These are phyloP conservation scores for Austroboletus novae-zelandiae DNA, from an alignment of 1,284 basidiomycete species.

Conservation along the genomic window DNA sequence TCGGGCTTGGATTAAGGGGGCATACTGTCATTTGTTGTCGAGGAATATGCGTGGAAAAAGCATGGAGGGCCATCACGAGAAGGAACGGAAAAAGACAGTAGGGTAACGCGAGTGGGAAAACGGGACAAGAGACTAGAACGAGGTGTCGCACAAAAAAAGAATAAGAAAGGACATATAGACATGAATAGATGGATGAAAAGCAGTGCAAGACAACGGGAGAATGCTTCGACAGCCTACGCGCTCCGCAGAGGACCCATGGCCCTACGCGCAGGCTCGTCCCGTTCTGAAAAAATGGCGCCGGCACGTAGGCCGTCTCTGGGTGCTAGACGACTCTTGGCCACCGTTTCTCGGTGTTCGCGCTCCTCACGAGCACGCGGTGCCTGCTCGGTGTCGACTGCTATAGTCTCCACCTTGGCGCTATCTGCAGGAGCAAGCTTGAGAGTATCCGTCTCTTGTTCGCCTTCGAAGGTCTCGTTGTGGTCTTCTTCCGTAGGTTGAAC, in stretches of 20 bases:
- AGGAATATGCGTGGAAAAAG: neutral
- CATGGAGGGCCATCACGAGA: slow-evolving; percentile 5
- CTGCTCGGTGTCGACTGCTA: slow-evolving; percentile 5
- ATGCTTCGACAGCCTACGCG: slow-evolving; percentile 5
- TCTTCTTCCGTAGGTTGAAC: slow-evolving; percentile 5
- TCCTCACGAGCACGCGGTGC: slow-evolving; percentile 18
- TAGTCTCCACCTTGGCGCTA: slow-evolving; percentile 2
- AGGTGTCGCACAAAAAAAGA: slow-evolving; percentile 14
- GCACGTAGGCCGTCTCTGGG: slow-evolving; percentile 30
- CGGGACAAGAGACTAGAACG: slow-evolving; percentile 1
- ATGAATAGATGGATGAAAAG: slow-evolving; percentile 8
- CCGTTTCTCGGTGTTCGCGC: slow-evolving; percentile 26
- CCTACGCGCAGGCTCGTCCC: slow-evolving; percentile 29
- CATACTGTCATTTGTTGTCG: slow-evolving; percentile 10
- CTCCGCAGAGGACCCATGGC: slow-evolving; percentile 29
- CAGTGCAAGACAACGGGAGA: neutral
- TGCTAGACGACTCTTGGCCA: slow-evolving; percentile 21
- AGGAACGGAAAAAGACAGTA: neutral
- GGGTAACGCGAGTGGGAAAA: neutral
- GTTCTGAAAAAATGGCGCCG: slow-evolving; percentile 27
- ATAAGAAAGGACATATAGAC: neutral
- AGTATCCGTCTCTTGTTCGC: slow-evolving; percentile 11
- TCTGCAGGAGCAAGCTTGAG: slow-evolving; percentile 1
- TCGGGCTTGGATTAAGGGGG: neutral
- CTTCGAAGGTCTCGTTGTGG: slow-evolving; percentile 9